These are phyloP conservation scores for Datura wrightii DNA, from an alignment of 257 asterid genomes.

Conservation along the genomic window DNA sequence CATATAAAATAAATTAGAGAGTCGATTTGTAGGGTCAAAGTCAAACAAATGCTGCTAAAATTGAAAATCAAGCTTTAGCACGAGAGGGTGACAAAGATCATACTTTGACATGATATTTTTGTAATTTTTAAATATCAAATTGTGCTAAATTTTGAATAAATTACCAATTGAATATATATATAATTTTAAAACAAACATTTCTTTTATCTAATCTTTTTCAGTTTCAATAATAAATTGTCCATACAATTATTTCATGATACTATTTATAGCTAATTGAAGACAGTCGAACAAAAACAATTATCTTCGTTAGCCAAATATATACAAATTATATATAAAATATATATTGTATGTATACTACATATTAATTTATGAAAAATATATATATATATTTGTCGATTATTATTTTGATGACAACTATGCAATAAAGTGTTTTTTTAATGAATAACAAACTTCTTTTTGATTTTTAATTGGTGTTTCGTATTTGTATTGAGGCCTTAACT, in stretches of 20 bases:
- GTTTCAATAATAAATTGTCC: no score
- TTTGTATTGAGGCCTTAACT: background rate
- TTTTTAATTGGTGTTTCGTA: background rate
- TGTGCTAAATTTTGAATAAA: background rate
- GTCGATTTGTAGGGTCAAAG: background rate
- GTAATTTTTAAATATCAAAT: background rate
- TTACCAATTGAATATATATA: no score
- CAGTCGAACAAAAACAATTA: no score
- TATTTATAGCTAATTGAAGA: no score
- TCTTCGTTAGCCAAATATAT: no score
- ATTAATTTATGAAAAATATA: no score
- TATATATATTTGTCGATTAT: background rate
- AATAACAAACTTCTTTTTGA: background rate
- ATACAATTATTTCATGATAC: no score
- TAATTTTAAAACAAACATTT: no score
- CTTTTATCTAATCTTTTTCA: no score
- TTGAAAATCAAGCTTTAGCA: background rate
- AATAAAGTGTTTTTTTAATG: background rate
- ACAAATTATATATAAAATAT: no score
- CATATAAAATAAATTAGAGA: background rate
- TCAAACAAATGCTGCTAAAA: background rate
- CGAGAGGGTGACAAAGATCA: constrained; percentile 28
- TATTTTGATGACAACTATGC: background rate
- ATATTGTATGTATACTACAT: no score
- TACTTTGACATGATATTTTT: background rate